Conservation (phyloP, 2,329 filamentous ascomycete species). For the Fusarium haematococcum region DNA sequence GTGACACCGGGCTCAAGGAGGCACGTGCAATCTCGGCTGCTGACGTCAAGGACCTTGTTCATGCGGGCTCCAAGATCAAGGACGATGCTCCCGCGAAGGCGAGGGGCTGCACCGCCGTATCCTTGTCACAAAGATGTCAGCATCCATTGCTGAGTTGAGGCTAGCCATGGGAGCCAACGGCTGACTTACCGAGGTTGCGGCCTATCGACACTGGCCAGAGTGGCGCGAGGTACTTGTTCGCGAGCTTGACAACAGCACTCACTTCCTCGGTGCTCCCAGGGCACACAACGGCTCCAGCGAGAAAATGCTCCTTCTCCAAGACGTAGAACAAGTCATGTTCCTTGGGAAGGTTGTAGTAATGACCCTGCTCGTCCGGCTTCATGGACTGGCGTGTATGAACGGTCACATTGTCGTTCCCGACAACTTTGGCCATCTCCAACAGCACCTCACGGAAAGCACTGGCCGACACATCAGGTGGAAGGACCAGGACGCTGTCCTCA, state of each 20-base stretch:
- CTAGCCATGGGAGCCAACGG: not conserved
- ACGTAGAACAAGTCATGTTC: conserved; percentile 15
- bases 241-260: conserved; percentile 8
- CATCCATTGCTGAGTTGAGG: not conserved
- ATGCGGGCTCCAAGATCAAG: conserved; percentile 10
- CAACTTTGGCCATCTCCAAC: not conserved
- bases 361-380: not conserved
- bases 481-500: not conserved
- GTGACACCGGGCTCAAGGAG: conserved; percentile 15
- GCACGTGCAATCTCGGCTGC: not conserved
- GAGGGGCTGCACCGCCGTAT: conserved; percentile 12
- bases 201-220: conserved; percentile 15
- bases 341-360: conserved; percentile 2
- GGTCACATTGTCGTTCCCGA: not conserved
- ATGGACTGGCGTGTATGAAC: not conserved
- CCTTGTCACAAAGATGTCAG: not conserved
- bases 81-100: conserved; percentile 11
- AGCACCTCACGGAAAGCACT: not conserved
- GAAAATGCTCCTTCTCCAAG: conserved; percentile 10
- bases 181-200: conserved; percentile 1
- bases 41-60: conserved; percentile 15
- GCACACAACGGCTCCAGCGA: conserved; percentile 5
- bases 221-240: conserved; percentile 9
- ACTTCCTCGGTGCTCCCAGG: conserved; percentile 15
- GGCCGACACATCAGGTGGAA: not conserved